Base-by-base conservation (phyloP, 352 stramenopile species). In the Globisporangium splendens region DNA sequence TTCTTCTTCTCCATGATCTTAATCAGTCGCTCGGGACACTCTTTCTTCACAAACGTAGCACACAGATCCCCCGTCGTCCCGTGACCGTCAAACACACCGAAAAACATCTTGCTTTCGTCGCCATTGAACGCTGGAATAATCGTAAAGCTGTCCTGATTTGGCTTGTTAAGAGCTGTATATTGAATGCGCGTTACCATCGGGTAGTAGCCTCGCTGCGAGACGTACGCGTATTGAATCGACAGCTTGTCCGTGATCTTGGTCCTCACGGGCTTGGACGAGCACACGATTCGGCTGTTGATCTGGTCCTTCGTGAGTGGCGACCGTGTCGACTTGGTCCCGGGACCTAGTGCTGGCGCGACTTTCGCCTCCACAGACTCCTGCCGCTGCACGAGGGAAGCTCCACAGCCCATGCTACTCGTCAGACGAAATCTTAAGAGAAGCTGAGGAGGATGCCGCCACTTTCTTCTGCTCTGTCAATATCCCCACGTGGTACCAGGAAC, bases 121-220 rank as follows among this genome's bases (percentile, higher is more conserved):
- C 78, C 80, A 50, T 79, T 89, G 68, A 95, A 95, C 33, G 75
- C 77, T 20, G 83, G 82, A 21, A 93, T 76, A 51, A 95, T 84
- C 20, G 78, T 86, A 72, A 95, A 98, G 21, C 82, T 79, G 74
- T 99, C 97, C 73, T 99, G 97, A 72, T 99, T 99, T 7, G 94
- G 77, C 73, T 99, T 99, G 74, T 98, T 79, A 3, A 95, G 74
- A 43, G 94, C 80, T 87, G 44, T 1, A 48, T 1, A 50, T 8
- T 11, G 13, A 8, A 31, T 2, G n/a, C n/a, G n/a, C n/a, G n/a
- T n/a, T 59, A 90, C 80, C 81, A 56, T 98, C 89, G 7, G 93
- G 75, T 98, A 98, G 62, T 98, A 98, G 14, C 95, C 95, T 35
- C 91, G 76, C 66, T 98, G 95, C 28, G 88, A 97, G n/a, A 97